Base-by-base conservation (phyloP, 441 rosid genomes). In the Metrosideros polymorpha region DNA sequence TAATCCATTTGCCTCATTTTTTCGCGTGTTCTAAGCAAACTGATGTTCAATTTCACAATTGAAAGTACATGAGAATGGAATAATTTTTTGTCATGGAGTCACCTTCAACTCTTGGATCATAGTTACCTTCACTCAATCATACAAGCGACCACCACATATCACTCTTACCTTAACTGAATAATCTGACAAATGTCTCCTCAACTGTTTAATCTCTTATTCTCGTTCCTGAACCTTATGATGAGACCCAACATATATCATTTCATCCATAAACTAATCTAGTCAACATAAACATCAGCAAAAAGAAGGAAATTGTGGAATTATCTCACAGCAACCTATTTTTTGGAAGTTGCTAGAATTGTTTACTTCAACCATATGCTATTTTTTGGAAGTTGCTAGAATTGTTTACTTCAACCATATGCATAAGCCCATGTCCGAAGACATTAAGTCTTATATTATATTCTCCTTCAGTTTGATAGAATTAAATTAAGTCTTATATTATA, bases 151-250 rank as follows among this genome's bases (percentile, higher is more conserved):
- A 27, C 53, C 14, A 39, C 61, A 87, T 61, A 56, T 85, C 85
- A 35, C 89, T 83, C 89, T 85, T 85, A 96, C 99, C 99, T 96
- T 97, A 89, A 95, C 84, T 88, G 97, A 92, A 92, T 91, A 98
- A 83, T 98, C 99, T 90, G 96, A 89, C 87, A 98, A 97, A 90
- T 94, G 93, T 90, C 92, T 95, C 88, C 92, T 91, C 85, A 98
- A 92, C 93, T 90, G 98, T 88, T 93, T 82, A 88, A 97, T 93
- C 93, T 98, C 99, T 93, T 96, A 95, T 77, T 97, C 99, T 77
- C 94, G 95, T 87, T 98, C 99, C 88, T 89, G 90, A 89, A 90
- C 91, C 93, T 96, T 95, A 87, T 88, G 88, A 84, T 61, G 88
- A 94, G 93, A 90, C 94, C 99, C 99, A 94, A 89, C 30, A 89